Conservation (phyloP, 306 rosid genomes). For the Geum urbanum region DNA sequence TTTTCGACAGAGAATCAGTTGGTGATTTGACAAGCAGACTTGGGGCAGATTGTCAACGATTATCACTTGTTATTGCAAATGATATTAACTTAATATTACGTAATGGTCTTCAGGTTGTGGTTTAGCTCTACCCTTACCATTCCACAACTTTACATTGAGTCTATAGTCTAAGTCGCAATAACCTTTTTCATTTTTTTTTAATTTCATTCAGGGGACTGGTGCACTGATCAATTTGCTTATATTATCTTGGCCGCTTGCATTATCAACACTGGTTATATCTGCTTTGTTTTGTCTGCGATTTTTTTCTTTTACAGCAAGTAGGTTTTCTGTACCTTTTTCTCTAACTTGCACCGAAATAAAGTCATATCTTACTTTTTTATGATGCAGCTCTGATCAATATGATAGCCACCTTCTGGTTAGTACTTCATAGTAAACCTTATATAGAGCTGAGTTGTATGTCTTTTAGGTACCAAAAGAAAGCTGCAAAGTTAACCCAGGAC, state of each 20-base stretch:
- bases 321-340: conserved; percentile 28
- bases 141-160: conserved; percentile 6
- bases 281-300: conserved; percentile 49
- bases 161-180: conserved; percentile 13
- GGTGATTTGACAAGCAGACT: conserved; percentile 84
- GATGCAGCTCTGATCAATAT: background rate
- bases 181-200: conserved; percentile 6
- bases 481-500: conserved; percentile 63
- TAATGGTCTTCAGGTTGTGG: conserved; percentile 56
- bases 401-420: background rate
- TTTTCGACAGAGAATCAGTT: conserved; percentile 65
- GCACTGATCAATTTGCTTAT: conserved; percentile 63
- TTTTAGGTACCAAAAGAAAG: conserved; percentile 58
- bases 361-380: background rate
- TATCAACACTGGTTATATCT: conserved; percentile 66
- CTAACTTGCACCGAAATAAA: background rate
- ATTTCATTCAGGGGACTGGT: conserved; percentile 63
- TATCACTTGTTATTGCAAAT: conserved; percentile 58
- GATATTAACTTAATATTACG: conserved; percentile 58
- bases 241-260: conserved; percentile 77
- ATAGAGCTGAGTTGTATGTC: background rate
- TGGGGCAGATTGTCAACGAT: conserved; percentile 67
- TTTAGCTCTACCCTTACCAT: conserved; percentile 6
- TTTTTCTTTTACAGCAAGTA: conserved; percentile 64
- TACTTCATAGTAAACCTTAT: background rate